Conservation (phyloP, 805 yeast species). For the Saturnispora quitensis region DNA sequence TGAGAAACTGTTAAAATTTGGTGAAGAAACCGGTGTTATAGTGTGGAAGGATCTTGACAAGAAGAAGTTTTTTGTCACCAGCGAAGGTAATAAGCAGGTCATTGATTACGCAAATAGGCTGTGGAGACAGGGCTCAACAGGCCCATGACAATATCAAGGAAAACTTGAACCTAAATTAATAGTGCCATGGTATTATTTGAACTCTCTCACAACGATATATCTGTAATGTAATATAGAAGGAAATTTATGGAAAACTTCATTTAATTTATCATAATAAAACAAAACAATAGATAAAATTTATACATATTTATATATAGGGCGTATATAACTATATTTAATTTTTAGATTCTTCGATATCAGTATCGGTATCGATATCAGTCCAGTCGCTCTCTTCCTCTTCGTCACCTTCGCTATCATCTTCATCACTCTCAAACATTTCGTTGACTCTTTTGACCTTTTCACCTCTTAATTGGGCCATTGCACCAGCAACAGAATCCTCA, state of each 20-base stretch:
- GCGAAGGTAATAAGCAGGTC: slow-evolving; percentile 81
- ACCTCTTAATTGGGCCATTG: slow-evolving; percentile 62
- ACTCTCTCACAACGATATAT: not conserved
- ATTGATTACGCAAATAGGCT: slow-evolving; percentile 79
- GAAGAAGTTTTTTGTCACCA: slow-evolving; percentile 74
- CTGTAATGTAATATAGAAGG: not conserved
- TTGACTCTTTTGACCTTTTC: slow-evolving; percentile 39
- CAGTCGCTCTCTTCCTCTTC: slow-evolving; percentile 22
- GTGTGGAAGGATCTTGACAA: slow-evolving; percentile 73
- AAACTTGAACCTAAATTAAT: not conserved
- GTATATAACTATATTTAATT: slow-evolving; percentile 1
- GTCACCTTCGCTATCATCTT: slow-evolving; percentile 15
- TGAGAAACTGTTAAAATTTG: slow-evolving; percentile 62
- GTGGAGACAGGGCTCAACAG: slow-evolving; percentile 19
- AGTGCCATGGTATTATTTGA: not conserved
- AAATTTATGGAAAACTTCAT: not conserved
- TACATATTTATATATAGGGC: not conserved
- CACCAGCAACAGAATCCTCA: slow-evolving; percentile 69
- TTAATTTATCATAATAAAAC: slow-evolving; percentile 7
- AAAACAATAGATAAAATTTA: not conserved
- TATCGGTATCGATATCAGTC: slow-evolving; percentile 55
- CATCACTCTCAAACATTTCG: slow-evolving; percentile 26
- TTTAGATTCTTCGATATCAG: slow-evolving; percentile 45
- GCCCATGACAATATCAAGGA: not conserved
- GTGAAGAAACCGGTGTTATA: slow-evolving; percentile 84